These are phyloP conservation scores for Gossypium gossypioides DNA, from an alignment of 441 rosid genomes.

Conservation along the genomic window DNA sequence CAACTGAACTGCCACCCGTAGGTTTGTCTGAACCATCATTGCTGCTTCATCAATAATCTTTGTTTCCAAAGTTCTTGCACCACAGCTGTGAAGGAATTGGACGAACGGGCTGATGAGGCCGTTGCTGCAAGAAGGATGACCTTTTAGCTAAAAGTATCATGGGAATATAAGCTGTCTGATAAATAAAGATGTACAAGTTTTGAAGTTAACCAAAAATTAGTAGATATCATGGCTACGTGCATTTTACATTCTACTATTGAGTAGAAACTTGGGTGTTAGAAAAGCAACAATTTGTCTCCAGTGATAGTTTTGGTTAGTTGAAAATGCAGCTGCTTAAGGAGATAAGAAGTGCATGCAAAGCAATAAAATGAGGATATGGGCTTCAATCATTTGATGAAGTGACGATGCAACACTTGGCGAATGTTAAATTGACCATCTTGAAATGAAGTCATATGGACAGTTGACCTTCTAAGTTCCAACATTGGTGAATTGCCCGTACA, in stretches of 20 bases:
- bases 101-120: conserved; percentile 85
- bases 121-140: conserved; percentile 54
- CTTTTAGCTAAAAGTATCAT: background rate
- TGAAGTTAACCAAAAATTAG: background rate
- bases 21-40: background rate
- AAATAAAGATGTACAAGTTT: conserved; percentile 2
- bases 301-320: background rate
- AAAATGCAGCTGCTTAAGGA: background rate
- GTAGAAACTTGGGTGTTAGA: background rate
- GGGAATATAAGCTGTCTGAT: background rate
- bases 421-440: background rate
- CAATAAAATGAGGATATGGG: background rate
- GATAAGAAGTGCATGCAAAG: background rate
- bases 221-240: background rate
- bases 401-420: background rate
- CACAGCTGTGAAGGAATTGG: conserved; percentile 96
- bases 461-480: background rate
- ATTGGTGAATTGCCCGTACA: background rate
- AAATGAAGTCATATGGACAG: background rate
- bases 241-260: background rate
- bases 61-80: conserved; percentile 96
- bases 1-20: background rate
- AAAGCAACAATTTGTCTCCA: background rate
- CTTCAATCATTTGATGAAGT: background rate
- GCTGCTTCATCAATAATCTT: conserved; percentile 37